Evolutionary conservation across 2,329 filamentous ascomycete species (phyloP), one percentile per base, ranked within the genome.

Genomic region (Neodidymelliopsis sp.): DNA sequence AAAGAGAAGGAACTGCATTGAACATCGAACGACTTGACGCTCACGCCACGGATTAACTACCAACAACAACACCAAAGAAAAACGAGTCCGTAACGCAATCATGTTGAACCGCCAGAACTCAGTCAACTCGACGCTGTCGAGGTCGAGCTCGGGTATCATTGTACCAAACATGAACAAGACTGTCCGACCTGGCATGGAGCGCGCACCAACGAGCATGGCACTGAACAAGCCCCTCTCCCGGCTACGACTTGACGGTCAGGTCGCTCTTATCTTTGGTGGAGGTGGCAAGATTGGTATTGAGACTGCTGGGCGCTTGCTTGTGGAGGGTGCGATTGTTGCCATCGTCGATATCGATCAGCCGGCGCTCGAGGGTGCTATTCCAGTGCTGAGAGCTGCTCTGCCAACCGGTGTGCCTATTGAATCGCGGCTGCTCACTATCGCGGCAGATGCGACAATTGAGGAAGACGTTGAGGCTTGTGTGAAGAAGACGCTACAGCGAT

Each of bases 381-480:
- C 60, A 10, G 56, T 63, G 3, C 53, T 69, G 23, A 59, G 59
- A 39, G 59, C 60, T 22, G 55, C 59, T 4, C 56, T 69, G 6
- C 47, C 59, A 6, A 65, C 67, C 2, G 67, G 66, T 23, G 53
- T 60, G 20, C 57, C 57, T 8, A 42, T 67, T 2, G 56, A 61
- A 10, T 59, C 49, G n/a, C 60, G 62, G 1, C 63, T 71, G 8
- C 53, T 72, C 22, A 63, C 65, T 7, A 61, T 72, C 12, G 62
- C 63, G 6, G 70, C 67, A 2, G 71, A 75, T 48, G 66, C 70
- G 7, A 72, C 72, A 7, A 58, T 56, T 19, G 31, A 65, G 47
- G 67, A 94, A 96, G 40, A 97, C 79, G 64, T 90, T 91, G 77
- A 96, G 97, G 16, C 86, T 86, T 69, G 96, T 85, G 4, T 85